Evolutionary conservation across 2,329 filamentous ascomycete species (phyloP).

Genomic region (Aspergillus neoniger): DNA sequence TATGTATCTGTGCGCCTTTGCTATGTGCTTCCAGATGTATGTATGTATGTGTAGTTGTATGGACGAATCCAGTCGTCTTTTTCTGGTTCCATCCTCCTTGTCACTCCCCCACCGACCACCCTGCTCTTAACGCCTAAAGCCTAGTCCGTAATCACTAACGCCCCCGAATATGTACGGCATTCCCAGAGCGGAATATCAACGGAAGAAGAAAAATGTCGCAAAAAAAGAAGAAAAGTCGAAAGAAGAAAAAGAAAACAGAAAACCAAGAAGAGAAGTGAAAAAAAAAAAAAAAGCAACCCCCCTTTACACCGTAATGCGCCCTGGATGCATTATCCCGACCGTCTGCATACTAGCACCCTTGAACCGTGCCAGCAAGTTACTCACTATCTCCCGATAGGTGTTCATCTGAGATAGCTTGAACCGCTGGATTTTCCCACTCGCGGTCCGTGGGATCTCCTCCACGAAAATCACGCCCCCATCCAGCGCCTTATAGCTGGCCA

Average conservation of each 20-base stretch:
- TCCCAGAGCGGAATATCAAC: not conserved
- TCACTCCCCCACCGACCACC: not conserved
- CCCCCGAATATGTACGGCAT: not conserved
- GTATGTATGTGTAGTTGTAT: not conserved
- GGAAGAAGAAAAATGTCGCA: not conserved
- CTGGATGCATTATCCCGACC: slow-evolving; percentile 27
- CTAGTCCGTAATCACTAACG: not conserved
- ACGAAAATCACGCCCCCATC: slow-evolving; percentile 53
- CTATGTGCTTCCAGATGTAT: not conserved
- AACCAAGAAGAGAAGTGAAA: slow-evolving; percentile 1
- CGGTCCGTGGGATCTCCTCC: slow-evolving; percentile 51
- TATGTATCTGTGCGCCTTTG: not conserved
- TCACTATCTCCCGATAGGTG: slow-evolving; percentile 39
- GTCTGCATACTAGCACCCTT: slow-evolving; percentile 26
- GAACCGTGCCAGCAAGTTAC: slow-evolving; percentile 31
- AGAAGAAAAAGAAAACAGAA: slow-evolving; percentile 5
- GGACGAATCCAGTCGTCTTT: not conserved
- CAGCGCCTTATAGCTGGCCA: slow-evolving; percentile 53
- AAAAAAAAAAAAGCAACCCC: slow-evolving; percentile 2
- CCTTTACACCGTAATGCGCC: slow-evolving; percentile 23
- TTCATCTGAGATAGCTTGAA: slow-evolving; percentile 45
- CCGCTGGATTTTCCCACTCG: slow-evolving; percentile 54
- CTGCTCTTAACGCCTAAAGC: not conserved
- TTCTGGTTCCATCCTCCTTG: not conserved
- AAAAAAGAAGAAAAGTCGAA: not conserved